Conservation (phyloP, 495 filamentous ascomycete genomes). For the Lasiosphaeria hispida region DNA sequence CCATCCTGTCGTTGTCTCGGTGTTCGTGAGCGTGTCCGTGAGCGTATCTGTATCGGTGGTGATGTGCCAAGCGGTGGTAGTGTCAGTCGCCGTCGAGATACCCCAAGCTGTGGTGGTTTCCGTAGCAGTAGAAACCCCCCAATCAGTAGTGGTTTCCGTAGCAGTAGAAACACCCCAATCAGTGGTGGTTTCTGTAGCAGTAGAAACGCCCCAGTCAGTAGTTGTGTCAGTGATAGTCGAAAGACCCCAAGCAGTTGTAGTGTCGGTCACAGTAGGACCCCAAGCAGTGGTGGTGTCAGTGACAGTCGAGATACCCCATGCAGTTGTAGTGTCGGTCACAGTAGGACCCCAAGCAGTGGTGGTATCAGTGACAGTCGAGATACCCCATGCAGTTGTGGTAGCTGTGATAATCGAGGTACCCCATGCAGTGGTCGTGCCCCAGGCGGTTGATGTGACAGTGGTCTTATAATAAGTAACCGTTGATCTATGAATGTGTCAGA, state of each 20-base stretch:
- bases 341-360: conserved; percentile 20
- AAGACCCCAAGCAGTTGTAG: too few relatives aligned
- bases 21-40: too few relatives aligned
- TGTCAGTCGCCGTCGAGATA: not conserved
- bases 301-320: conserved; percentile 6
- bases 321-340: conserved; percentile 9
- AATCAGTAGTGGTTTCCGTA: too few relatives aligned
- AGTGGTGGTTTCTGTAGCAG: too few relatives aligned
- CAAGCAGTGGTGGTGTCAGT: conserved; percentile 21
- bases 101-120: not conserved
- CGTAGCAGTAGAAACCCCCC: too few relatives aligned
- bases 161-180: conserved; percentile 16
- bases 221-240: conserved; percentile 22
- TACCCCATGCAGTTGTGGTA: conserved; percentile 7
- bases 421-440: not conserved
- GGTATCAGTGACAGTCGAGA: conserved; percentile 22
- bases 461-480: conserved; percentile 10
- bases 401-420: not conserved
- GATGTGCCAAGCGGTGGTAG: not conserved
- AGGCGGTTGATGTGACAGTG: conserved; percentile 14
- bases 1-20: conserved; percentile 10
- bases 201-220: conserved; percentile 18
- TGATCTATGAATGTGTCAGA: not conserved
- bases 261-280: conserved; percentile 22
- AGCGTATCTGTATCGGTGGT: too few relatives aligned